phyloP scores from a whole-genome alignment of 164 flowering plant species.

The Chloranthus sessilifolius region DNA sequence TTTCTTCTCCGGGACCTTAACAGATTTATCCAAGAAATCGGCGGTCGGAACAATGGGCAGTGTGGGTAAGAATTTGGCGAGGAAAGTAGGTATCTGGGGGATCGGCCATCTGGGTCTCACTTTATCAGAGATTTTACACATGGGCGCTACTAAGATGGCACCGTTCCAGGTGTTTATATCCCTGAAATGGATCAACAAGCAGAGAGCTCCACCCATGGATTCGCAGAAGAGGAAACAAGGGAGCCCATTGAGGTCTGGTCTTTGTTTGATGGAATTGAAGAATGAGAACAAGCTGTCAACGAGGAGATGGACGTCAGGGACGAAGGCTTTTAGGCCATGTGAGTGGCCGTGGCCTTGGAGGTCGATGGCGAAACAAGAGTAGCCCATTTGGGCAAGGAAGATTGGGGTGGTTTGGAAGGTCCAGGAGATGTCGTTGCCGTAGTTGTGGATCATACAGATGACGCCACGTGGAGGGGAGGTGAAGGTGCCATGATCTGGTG shows the following conservation, averaged over 20 bases:
- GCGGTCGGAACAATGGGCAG: slow-evolving; percentile 68
- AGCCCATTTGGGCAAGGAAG: slow-evolving; percentile 74
- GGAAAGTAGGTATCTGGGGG: slow-evolving; percentile 41
- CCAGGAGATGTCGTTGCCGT: slow-evolving; percentile 91
- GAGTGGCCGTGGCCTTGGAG: slow-evolving; percentile 83
- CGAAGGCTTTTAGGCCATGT: slow-evolving; percentile 63
- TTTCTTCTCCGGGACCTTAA: slow-evolving; percentile 66
- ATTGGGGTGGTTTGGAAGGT: slow-evolving; percentile 75
- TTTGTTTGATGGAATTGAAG: slow-evolving; percentile 39
- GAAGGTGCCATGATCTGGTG: slow-evolving; percentile 76
- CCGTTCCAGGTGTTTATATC: slow-evolving; percentile 31
- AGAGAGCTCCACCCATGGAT: slow-evolving; percentile 93
- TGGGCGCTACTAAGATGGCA: slow-evolving; percentile 72
- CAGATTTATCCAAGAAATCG: slow-evolving; percentile 60
- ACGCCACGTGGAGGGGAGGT: slow-evolving; percentile 51
- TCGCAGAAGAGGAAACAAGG: slow-evolving; percentile 71
- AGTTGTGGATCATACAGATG: slow-evolving; percentile 86
- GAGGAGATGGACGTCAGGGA: slow-evolving; percentile 60
- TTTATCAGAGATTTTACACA: slow-evolving; percentile 79
- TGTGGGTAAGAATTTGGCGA: slow-evolving; percentile 60
- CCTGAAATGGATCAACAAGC: slow-evolving; percentile 52
- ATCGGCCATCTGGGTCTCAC: slow-evolving; percentile 85
- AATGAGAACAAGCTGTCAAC: slow-evolving; percentile 56
- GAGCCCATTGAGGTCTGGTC: slow-evolving; percentile 26
- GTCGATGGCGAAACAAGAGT: slow-evolving; percentile 78